Base-by-base conservation (phyloP, 148 eudicot genomes). In the Fagopyrum tataricum region DNA sequence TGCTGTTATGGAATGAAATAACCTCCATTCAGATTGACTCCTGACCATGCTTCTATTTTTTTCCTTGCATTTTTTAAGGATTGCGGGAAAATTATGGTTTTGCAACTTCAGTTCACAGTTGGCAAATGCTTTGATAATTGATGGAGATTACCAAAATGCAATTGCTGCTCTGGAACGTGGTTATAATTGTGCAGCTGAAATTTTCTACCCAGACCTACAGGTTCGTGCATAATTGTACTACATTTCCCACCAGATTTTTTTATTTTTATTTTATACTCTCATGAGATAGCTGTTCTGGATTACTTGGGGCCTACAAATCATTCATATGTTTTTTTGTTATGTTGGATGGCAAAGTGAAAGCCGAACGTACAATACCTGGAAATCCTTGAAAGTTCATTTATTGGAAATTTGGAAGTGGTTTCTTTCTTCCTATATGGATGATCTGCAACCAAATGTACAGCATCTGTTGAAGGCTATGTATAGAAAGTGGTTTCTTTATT, bases 81-180 rank as follows among this genome's bases (percentile, higher is more conserved):
- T 84, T 85, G 79, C 84, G 64, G 96, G 87, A 43, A 90, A 85
- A 73, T 85, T 96, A 75, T 96, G 99, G 97, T 90, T 75, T 72
- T 96, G 97, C 86, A 96, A 96, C 84, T 96, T 92, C 89, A 86
- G 79, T 76, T 92, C 97, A 41, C 99, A 92, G 88, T 91, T 92
- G 71, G 96, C 99, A 51, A 92, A 91, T 74, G 97, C 97, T 69
- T 83, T 92, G 44, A 87, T 86, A 31, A 87, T 96, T 72, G 94
- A 96, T 81, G 99, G 97, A 62, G 97, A 92, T 79, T 90, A 92
- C 82, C 84, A 76, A 67, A 93, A 86, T 74, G 86, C 99, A 41
- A 77, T 96, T 73, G 78, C 79, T 77, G 81, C 91, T 77, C 83
- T 96, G 83, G 83, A 89, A 44, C 79, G 68, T 40, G 99, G 94